These are phyloP conservation scores for Elaeis oleifera DNA, from an alignment of 202 grass and related monocot species.

Conservation along the genomic window DNA sequence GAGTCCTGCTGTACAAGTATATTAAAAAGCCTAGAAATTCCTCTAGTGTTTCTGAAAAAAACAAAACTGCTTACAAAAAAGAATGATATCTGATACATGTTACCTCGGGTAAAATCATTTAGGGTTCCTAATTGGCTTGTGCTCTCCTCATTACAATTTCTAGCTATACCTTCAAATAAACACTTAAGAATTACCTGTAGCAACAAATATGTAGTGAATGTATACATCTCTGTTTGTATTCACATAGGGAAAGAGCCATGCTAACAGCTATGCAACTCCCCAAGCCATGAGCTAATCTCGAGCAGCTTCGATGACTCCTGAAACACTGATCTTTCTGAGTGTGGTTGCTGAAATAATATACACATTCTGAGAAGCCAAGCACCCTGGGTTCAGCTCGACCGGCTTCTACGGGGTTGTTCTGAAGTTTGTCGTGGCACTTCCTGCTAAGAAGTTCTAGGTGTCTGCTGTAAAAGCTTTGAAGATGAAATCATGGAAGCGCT, in stretches of 20 bases:
- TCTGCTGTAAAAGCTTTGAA: slow-evolving; percentile 71
- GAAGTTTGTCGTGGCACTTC: slow-evolving; percentile 6
- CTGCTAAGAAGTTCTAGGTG: slow-evolving; percentile 23
- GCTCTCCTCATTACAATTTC: slow-evolving; percentile 34
- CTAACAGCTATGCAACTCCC: neutral
- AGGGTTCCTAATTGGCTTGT: slow-evolving; percentile 42
- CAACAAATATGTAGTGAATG: slow-evolving; percentile 45
- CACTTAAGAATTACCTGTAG: slow-evolving; percentile 33
- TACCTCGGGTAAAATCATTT: slow-evolving; percentile 33
- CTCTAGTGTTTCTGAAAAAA: slow-evolving; percentile 17
- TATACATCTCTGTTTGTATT: slow-evolving; percentile 24
- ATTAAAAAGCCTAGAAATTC: slow-evolving; percentile 23
- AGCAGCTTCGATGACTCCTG: slow-evolving; percentile 10
- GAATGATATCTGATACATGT: slow-evolving; percentile 27
- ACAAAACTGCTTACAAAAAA: slow-evolving; percentile 29
- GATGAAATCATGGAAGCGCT: slow-evolving; percentile 84
- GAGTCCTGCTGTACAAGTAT: slow-evolving; percentile 28
- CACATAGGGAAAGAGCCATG: slow-evolving; percentile 27
- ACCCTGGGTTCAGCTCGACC: slow-evolving; percentile 4
- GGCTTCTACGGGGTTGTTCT: slow-evolving; percentile 17
- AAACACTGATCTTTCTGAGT: slow-evolving; percentile 12
- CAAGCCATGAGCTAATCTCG: neutral
- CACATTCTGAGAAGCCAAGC: neutral
- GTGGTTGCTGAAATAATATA: neutral
- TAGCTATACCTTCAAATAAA: slow-evolving; percentile 38